A percentile compares a stretch with the other conserved stretches of the same genome.
Conservation (phyloP, 352 stramenopile genomes). For the Albugo candida region DNA sequence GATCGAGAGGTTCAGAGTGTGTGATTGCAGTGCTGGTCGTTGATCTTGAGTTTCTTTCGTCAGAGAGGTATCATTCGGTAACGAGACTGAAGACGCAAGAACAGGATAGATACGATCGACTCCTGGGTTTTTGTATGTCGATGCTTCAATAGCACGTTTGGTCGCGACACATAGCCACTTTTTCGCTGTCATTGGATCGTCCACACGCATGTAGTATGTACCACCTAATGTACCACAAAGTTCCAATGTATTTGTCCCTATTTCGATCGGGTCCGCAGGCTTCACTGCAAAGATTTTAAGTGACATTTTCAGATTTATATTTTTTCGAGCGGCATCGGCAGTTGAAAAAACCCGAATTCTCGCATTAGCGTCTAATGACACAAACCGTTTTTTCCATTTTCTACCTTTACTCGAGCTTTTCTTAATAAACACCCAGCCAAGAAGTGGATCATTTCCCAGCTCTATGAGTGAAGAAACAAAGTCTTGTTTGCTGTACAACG, state of each 20-base stretch:
- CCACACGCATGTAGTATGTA: constrained; percentile 64
- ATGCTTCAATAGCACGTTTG: constrained; percentile 55
- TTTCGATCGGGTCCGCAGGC: constrained; percentile 44
- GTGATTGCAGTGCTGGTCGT: constrained; percentile 30
- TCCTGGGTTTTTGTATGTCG: too few species aligned
- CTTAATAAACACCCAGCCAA: constrained; percentile 67
- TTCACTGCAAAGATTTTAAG: constrained; percentile 60
- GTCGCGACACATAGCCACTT: constrained; percentile 69
- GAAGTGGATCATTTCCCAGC: constrained; percentile 39
- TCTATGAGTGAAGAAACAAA: constrained; percentile 48
- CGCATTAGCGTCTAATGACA: constrained; percentile 50
- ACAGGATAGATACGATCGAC: too few species aligned
- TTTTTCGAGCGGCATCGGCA: constrained; percentile 48
- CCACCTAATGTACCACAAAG: constrained; percentile 49
- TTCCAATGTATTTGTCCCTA: constrained; percentile 56
- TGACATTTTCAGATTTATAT: constrained; percentile 58
- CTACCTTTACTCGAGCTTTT: constrained; percentile 44
- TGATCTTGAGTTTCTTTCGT: constrained; percentile 1
- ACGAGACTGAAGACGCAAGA: neutral
- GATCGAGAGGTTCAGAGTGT: constrained; percentile 35
- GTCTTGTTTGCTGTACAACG: constrained; percentile 48
- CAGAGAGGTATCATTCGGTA: constrained; percentile 1
- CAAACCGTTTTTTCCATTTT: constrained; percentile 73
- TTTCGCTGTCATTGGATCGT: constrained; percentile 53
- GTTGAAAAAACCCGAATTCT: constrained; percentile 68